phyloP scores from a whole-genome alignment of 108 stramenopile species.

The Discostella stelligeroides region DNA sequence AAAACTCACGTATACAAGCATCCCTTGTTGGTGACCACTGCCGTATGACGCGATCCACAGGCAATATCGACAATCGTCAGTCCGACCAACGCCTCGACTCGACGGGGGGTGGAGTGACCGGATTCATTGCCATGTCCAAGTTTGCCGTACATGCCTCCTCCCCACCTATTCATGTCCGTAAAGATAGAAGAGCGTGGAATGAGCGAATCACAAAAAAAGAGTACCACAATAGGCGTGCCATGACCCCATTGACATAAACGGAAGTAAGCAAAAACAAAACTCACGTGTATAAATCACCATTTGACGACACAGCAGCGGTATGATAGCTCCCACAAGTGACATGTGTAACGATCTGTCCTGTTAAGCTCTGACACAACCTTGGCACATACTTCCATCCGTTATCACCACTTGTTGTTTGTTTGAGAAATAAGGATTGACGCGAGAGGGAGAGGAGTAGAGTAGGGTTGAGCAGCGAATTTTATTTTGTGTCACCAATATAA shows the following conservation, averaged over 20 bases:
- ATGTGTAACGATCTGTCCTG: conserved; percentile 80
- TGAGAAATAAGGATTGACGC: too few species aligned
- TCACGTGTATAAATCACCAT: conserved; percentile 92
- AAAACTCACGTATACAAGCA: conserved; percentile 69
- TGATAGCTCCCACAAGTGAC: conserved; percentile 95
- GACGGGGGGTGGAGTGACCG: conserved; percentile 90
- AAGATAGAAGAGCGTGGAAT: too few species aligned
- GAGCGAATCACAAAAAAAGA: too few species aligned
- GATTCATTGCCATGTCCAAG: conserved; percentile 93
- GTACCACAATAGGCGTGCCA: not conserved
- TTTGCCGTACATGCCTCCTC: conserved; percentile 97
- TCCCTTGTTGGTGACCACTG: conserved; percentile 83
- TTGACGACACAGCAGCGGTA: conserved; percentile 90
- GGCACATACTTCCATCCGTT: conserved; percentile 97
- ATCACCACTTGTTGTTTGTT: conserved; percentile 56
- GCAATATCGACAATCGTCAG: conserved; percentile 86
- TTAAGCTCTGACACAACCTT: conserved; percentile 77
- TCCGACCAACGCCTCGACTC: conserved; percentile 86
- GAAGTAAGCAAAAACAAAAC: not conserved
- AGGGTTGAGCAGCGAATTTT: too few species aligned
- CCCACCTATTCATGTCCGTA: conserved; percentile 53
- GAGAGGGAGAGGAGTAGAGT: too few species aligned
- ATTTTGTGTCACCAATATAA: too few species aligned
- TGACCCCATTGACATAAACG: not conserved
- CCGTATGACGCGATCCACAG: conserved; percentile 92